phyloP scores from a whole-genome alignment of 1,284 basidiomycete genomes.

The Ganoderma lingzhi region DNA sequence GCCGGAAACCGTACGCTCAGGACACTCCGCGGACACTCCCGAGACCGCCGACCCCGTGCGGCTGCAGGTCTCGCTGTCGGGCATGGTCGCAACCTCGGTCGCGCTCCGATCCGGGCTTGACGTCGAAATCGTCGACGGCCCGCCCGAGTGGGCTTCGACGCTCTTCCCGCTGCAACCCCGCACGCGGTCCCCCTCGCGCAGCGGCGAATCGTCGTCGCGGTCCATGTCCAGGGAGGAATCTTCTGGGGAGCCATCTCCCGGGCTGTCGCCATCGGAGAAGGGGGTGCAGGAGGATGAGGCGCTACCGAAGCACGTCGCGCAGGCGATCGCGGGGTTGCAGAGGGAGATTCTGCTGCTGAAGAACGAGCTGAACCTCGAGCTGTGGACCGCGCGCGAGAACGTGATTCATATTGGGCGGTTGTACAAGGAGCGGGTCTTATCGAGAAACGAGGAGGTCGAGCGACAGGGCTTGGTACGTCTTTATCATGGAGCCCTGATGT shows the following conservation, averaged over 20 bases:
- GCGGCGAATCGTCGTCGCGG: constrained; percentile 26
- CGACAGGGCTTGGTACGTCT: constrained; percentile 77
- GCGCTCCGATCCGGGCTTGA: constrained; percentile 73
- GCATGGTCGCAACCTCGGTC: constrained; percentile 74
- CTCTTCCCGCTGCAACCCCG: constrained; percentile 33
- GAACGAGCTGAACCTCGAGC: constrained; percentile 84
- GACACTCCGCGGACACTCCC: constrained; percentile 6
- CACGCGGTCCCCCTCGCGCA: constrained; percentile 35
- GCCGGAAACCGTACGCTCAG: constrained; percentile 23
- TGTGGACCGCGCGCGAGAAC: constrained; percentile 82
- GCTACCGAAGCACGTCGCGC: constrained; percentile 56
- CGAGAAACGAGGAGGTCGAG: constrained; percentile 78
- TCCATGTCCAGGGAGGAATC: constrained; percentile 19
- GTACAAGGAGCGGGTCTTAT: constrained; percentile 75
- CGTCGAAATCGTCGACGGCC: constrained; percentile 56
- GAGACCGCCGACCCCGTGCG: constrained; percentile 29
- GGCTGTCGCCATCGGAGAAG: neutral
- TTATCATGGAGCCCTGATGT: neutral
- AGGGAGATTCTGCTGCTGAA: constrained; percentile 75
- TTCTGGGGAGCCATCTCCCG: constrained; percentile 13
- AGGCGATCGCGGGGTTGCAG: constrained; percentile 74
- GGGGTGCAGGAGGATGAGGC: constrained; percentile 16
- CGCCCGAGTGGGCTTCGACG: constrained; percentile 34
- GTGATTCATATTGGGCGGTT: constrained; percentile 81
- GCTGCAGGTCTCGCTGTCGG: constrained; percentile 67